Percentiles rank a stretch among this genome's conserved stretches.
Conservation (phyloP, 805 yeast species). For the Tetrapisispora arboricola region DNA sequence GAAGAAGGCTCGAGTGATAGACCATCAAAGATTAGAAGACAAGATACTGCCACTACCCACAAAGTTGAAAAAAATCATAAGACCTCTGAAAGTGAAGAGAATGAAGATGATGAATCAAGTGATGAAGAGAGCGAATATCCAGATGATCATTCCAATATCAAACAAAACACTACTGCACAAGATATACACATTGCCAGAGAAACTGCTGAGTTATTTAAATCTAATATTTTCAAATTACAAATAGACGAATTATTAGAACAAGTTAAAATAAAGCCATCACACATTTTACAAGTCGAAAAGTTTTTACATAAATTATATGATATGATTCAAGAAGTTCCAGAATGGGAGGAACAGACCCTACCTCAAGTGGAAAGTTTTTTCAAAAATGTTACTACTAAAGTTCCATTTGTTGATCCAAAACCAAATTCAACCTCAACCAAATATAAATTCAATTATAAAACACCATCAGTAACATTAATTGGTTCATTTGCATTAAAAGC, state of each 20-base stretch:
- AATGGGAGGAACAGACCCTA: constrained; percentile 40
- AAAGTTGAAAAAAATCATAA: constrained; percentile 23
- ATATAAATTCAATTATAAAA: constrained; percentile 56
- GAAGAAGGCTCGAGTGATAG: background rate
- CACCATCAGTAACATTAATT: constrained; percentile 65
- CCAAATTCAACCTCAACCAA: constrained; percentile 51
- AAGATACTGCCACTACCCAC: constrained; percentile 22
- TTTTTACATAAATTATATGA: constrained; percentile 66
- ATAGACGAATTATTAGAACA: constrained; percentile 85
- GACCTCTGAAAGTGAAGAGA: constrained; percentile 19
- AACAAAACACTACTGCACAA: constrained; percentile 35
- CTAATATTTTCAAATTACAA: constrained; percentile 90
- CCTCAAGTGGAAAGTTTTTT: constrained; percentile 50
- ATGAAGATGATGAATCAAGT: constrained; percentile 9
- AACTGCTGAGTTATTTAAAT: constrained; percentile 87
- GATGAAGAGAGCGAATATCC: constrained; percentile 9
- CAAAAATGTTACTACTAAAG: constrained; percentile 41
- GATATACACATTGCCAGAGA: constrained; percentile 89
- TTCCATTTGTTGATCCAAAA: constrained; percentile 88
- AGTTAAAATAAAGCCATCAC: constrained; percentile 60
- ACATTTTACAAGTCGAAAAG: constrained; percentile 57
- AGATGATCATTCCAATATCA: constrained; percentile 4
- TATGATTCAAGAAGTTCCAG: constrained; percentile 54
- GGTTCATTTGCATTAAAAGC: constrained; percentile 88
- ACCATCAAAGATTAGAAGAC: constrained; percentile 2